Base-by-base conservation (phyloP, 2,329 filamentous ascomycete species). In the Pseudogymnoascus sp. region DNA sequence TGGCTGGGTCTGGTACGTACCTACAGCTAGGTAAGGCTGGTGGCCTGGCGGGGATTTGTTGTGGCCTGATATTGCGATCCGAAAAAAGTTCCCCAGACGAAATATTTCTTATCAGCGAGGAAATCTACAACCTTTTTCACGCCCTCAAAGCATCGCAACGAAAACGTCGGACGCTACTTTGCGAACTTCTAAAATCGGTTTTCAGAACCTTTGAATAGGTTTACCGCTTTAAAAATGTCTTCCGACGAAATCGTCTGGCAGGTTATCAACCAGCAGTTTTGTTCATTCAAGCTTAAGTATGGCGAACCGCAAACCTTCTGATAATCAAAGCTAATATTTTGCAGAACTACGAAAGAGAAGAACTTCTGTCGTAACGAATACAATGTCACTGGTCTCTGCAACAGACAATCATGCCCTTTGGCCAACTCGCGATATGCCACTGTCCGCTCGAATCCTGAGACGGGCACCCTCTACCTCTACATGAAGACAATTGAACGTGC, bases 181-280 rank as follows among this genome's bases (percentile, higher is more conserved):
- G 48, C n/a, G 13, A 55, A 33, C 48, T 55, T 55, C 9, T 21
- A 55, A 33, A 55, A 55, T 33, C 29, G 48, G 29, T 55, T 33
- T 21, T 33, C 48, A 55, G 48, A 33, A 21, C 48, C 48, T 35
- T 35, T 12, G 48, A 55, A 55, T 55, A 55, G 48, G 48, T 55
- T 33, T 33, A 55, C 48, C 48, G 48, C 7, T 33, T 55, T 15
- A 55, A 77, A 64, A 62, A 95, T 94, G 89, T 86, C 90, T 63
- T 95, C 91, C 66, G 93, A 97, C 80, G 93, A 97, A 77, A 95
- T 97, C 67, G 88, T 97, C 66, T 99, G 94, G 94, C 87, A 92
- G 74, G 90, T 97, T 63, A 96, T 97, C 69, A 95, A 96, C 77
- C 90, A 94, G 77, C 89, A 93, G 73, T 95, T 94, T 74, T 97